Evolutionary conservation across 1,284 basidiomycete species (phyloP).

Genomic region (Sanghuangporus sanghuang): DNA sequence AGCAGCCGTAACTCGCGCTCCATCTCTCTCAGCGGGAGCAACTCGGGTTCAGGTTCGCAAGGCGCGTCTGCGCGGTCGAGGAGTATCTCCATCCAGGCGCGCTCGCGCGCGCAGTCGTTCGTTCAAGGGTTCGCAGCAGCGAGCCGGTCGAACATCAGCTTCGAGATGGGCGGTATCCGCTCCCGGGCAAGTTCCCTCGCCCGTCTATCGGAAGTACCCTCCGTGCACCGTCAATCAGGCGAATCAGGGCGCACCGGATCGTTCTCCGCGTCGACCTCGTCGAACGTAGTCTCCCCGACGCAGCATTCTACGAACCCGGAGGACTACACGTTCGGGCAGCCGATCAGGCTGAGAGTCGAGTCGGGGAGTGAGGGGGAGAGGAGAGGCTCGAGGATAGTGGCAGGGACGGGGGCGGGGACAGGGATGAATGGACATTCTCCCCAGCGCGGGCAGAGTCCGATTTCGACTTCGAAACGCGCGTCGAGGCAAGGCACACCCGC

Average conservation of each 20-base stretch:
- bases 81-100: constrained; percentile 5
- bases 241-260: constrained; percentile 1
- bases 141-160: constrained; percentile 4
- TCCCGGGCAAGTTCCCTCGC: constrained; percentile 9
- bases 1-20: constrained; percentile 5
- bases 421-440: neutral
- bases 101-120: constrained; percentile 16
- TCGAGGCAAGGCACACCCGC: neutral
- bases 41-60: neutral
- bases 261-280: neutral
- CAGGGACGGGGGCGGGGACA: neutral
- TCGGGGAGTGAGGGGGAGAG: neutral
- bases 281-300: neutral
- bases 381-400: neutral
- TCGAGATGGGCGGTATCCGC: constrained; percentile 7
- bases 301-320: neutral
- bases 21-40: neutral
- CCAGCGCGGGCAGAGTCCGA: neutral
- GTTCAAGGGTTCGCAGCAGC: constrained; percentile 14
- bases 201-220: constrained; percentile 1
- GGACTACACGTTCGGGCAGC: constrained; percentile 15
- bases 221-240: constrained; percentile 4
- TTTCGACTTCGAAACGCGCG: neutral
- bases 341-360: constrained; percentile 6
- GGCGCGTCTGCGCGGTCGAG: neutral